A percentile compares a stretch with the other conserved stretches of the same genome.
Evolutionary conservation across 768 basidiomycete genomes (phyloP).

Genomic region (Tephrocybe sp.): DNA sequence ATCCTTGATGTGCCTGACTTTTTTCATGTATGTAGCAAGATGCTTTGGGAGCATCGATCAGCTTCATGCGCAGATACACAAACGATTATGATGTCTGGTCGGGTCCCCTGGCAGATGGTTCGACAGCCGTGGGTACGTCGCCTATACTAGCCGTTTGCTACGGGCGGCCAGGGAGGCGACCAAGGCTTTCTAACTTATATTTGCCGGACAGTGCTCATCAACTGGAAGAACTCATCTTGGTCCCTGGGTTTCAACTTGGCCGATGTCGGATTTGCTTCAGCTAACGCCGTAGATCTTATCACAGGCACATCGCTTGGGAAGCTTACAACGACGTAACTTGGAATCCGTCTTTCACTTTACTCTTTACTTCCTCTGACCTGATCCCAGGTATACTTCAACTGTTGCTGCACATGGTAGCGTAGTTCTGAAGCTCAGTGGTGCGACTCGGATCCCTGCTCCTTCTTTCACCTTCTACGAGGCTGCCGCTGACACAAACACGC

Average conservation of each 20-base stretch:
- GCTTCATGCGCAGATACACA: constrained; percentile 44
- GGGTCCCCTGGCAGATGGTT: constrained; percentile 45
- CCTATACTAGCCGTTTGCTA: not conserved
- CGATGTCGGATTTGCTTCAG: constrained; percentile 40
- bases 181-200: not conserved
- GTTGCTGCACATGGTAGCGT: constrained; percentile 32
- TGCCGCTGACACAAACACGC: constrained; percentile 28
- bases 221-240: constrained; percentile 37
- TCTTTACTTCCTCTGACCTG: not conserved
- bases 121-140: constrained; percentile 39
- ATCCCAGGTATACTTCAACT: constrained; percentile 31
- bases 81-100: constrained; percentile 50
- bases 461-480: constrained; percentile 34
- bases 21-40: constrained; percentile 35
- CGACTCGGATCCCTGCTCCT: constrained; percentile 21
- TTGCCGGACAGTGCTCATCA: constrained; percentile 38
- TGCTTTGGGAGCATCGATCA: constrained; percentile 39
- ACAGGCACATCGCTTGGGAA: constrained; percentile 34
- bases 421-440: constrained; percentile 34
- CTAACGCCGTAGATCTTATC: constrained; percentile 37
- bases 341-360: not conserved
- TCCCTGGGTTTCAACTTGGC: constrained; percentile 39
- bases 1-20: not conserved
- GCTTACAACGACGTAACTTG: constrained; percentile 32
- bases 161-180: no score